Evolutionary conservation across 495 filamentous ascomycete species (phyloP).

Genomic region (Podospora tetraspora): DNA sequence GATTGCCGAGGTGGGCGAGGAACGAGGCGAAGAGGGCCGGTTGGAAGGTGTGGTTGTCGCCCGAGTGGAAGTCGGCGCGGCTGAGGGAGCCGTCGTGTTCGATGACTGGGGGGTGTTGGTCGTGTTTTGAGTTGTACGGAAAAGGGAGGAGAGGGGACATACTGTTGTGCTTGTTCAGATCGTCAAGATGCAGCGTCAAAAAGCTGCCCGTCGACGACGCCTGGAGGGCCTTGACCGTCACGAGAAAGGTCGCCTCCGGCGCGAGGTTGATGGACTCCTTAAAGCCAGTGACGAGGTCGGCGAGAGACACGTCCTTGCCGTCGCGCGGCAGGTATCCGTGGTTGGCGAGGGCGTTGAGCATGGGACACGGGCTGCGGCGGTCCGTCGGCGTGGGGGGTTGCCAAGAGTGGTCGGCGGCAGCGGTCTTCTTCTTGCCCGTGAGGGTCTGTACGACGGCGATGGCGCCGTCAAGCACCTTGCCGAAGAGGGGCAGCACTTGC

Average conservation of each 20-base stretch:
- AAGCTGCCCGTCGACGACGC: conserved; percentile 25
- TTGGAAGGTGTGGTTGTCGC: conserved; percentile 30
- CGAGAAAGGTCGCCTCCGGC: conserved; percentile 15
- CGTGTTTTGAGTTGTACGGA: not conserved
- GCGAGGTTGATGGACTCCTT: conserved; percentile 28
- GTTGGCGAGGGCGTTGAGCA: conserved; percentile 54
- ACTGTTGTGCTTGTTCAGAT: conserved; percentile 27
- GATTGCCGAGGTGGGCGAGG: conserved; percentile 10
- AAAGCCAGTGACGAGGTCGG: conserved; percentile 21
- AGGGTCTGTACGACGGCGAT: conserved; percentile 1
- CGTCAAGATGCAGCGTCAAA: conserved; percentile 28
- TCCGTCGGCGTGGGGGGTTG: conserved; percentile 14
- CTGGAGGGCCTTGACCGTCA: conserved; percentile 23
- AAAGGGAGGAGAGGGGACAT: not conserved
- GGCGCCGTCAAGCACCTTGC: conserved; percentile 7
- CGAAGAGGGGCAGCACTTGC: conserved; percentile 4
- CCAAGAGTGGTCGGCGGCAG: conserved; percentile 11
- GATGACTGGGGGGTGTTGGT: conserved; percentile 18
- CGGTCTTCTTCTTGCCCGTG: conserved; percentile 6
- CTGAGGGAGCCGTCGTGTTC: conserved; percentile 32
- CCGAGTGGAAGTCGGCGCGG: conserved; percentile 22
- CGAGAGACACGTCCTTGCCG: conserved; percentile 36
- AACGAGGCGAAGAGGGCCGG: conserved; percentile 22
- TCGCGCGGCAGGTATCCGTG: conserved; percentile 52
- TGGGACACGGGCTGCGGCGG: conserved; percentile 44